Conservation (phyloP, 2,329 filamentous ascomycete genomes). For the Ophiostoma perfectum region DNA sequence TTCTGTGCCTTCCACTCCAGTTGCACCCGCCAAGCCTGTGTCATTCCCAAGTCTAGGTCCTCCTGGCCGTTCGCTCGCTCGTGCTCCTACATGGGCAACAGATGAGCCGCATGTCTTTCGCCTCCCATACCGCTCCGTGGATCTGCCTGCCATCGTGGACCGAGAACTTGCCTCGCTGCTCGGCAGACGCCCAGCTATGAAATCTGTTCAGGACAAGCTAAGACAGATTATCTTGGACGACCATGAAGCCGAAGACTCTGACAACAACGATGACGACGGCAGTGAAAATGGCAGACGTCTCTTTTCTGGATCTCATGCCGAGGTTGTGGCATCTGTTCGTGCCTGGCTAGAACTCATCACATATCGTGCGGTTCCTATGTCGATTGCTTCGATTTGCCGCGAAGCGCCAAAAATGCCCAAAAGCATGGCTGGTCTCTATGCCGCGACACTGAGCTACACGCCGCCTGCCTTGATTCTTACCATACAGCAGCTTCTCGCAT, state of each 20-base stretch:
- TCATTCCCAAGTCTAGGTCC: neutral
- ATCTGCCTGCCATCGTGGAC: neutral
- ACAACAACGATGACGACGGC: neutral
- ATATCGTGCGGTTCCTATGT: neutral
- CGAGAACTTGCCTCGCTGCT: neutral
- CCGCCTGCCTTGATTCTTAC: neutral
- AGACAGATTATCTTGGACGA: neutral
- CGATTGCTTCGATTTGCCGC: neutral
- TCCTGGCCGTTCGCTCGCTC: neutral
- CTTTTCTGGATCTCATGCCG: neutral
- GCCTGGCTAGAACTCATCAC: conserved; percentile 1
- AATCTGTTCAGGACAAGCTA: neutral
- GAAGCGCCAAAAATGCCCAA: conserved; percentile 4
- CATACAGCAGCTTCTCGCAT: neutral
- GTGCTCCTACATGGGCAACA: neutral
- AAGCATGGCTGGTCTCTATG: neutral
- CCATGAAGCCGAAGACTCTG: neutral
- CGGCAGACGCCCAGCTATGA: neutral
- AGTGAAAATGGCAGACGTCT: neutral
- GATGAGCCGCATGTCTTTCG: neutral
- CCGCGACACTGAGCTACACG: neutral
- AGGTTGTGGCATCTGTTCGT: neutral
- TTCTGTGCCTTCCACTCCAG: neutral
- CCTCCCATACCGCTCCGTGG: neutral
- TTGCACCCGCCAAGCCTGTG: neutral